Evolutionary conservation across 2,329 filamentous ascomycete species (phyloP), one percentile per base, ranked within the genome.

Genomic region (Celoporthe dispersa): DNA sequence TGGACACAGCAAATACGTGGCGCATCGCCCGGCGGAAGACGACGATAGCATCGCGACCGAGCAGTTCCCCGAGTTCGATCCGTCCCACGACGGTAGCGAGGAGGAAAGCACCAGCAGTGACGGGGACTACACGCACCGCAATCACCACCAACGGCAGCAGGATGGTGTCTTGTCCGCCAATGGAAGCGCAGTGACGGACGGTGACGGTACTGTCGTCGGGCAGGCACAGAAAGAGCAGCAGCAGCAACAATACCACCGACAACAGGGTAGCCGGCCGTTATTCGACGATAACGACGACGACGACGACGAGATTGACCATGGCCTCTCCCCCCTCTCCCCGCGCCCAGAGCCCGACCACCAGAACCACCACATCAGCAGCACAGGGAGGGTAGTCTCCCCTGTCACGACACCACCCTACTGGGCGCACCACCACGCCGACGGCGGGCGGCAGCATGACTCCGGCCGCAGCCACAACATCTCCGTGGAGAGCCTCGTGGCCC

Each of bases 361-460:
- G 44, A 25, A 31, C 8, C 65, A 8, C 61, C 1, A 33, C 37
- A 33, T 14, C 76, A 8, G 73, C 75, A 39, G 39, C 22, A 16
- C 11, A 31, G 37, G 37, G 14, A 41, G 25, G 39, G 62, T 48
- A 4, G 7, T 51, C 9, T 76, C 76, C 12, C 73, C 68, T 4
- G 72, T 80, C 33, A 80, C 76, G 2, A 79, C 80, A 25, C 84
- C 84, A 28, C 83, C 83, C 6, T 85, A 85, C 75, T 85, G 84
- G 84, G 74, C 76, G 62, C 80, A 79, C 68, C 73, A 70, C 48
- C 72, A 73, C 60, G 37, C 22, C 33, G 25, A n/a, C 25, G 68
- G 73, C 37, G 68, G 77, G 68, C 83, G 83, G 72, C 76, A 55
- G 14, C 48, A 65, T 77, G 60, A 80, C 83, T 41, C 78, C 75